Base-by-base conservation (phyloP, 257 asterid species). In the Nicotiana paniculata region DNA sequence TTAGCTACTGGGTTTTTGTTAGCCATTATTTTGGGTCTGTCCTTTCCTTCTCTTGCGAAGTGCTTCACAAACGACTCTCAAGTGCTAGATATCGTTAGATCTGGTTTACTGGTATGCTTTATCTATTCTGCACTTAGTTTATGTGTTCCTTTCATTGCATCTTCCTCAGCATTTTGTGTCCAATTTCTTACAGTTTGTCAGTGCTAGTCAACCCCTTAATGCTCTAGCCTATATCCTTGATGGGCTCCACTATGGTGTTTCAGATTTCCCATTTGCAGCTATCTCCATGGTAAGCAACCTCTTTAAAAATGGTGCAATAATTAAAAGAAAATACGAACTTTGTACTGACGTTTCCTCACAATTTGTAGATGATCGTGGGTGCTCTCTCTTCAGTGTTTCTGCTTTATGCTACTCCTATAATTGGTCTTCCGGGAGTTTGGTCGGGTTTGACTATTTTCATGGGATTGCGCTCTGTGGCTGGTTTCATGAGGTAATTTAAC, bases 211-310 rank as follows among this genome's bases (percentile, higher is more conserved):
- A 66, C 90, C 90, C 77, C 82, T 88, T 32, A 86, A 85, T 67
- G 90, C 91, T 59, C 57, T 88, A 53, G 91, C 91, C 46, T 88
- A 83, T 70, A 83, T 88, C 62, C 86, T 88, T 58, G 91, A 88
- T 81, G 91, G 91, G 9, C 87, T 88, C 18, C 90, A 88, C 69
- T 88, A 86, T 66, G 91, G 91, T 59, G 88, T 86, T 84, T 88
- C 90, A 3, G 89, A 88, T 81, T 88, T 86, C 84, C 87, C 83
- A 9, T 88, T 65, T 58, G 88, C 91, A 30, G 91, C 89, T 69
- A 63, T 48, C 77, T 88, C 91, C 79, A 88, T 85, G 88, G 91
- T 88, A 83, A 39, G 83, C 72, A 16, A n/a, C 75, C 68, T 13
- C 54, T 15, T 26, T 59, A 32, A 75, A 55, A 28, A 6, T 59